Conservation (phyloP, 495 filamentous ascomycete genomes). For the Podospora didyma region DNA sequence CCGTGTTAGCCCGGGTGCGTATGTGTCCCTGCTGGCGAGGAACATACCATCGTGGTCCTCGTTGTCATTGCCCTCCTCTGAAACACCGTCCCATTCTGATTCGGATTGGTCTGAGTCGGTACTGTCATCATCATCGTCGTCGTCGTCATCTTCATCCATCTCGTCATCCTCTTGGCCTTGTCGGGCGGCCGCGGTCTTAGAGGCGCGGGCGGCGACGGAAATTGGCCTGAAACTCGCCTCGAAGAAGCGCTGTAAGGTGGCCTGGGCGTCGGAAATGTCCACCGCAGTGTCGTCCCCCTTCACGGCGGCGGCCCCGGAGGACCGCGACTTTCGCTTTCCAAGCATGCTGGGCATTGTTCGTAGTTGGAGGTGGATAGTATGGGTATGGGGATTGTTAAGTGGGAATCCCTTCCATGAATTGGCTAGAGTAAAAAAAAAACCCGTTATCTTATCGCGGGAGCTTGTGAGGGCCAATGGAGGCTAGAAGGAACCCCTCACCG, state of each 20-base stretch:
- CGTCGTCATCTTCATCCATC: constrained; percentile 23
- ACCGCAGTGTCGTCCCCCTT: constrained; percentile 12
- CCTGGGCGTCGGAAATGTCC: constrained; percentile 35
- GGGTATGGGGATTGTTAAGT: too few relatives aligned
- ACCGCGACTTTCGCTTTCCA: constrained; percentile 39
- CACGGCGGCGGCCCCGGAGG: constrained; percentile 17
- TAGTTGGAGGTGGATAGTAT: too few relatives aligned
- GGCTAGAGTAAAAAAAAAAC: neutral
- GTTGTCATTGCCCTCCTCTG: constrained; percentile 15
- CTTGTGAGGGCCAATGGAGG: neutral
- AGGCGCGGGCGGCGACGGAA: constrained; percentile 24
- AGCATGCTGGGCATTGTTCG: constrained; percentile 36
- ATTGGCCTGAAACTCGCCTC: constrained; percentile 82
- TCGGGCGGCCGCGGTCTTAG: constrained; percentile 22
- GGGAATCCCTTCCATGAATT: too few relatives aligned
- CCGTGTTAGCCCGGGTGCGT: neutral
- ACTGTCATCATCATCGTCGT: constrained; percentile 34
- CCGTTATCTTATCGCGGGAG: neutral
- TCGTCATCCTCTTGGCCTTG: constrained; percentile 21
- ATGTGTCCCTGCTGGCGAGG: neutral
- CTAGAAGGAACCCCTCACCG: too few relatives aligned
- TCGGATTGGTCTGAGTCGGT: constrained; percentile 16
- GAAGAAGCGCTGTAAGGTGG: constrained; percentile 73
- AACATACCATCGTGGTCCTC: constrained; percentile 10
- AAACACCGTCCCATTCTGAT: constrained; percentile 10